Conservation (phyloP, 805 yeast species). For the Nematodospora valgi region DNA sequence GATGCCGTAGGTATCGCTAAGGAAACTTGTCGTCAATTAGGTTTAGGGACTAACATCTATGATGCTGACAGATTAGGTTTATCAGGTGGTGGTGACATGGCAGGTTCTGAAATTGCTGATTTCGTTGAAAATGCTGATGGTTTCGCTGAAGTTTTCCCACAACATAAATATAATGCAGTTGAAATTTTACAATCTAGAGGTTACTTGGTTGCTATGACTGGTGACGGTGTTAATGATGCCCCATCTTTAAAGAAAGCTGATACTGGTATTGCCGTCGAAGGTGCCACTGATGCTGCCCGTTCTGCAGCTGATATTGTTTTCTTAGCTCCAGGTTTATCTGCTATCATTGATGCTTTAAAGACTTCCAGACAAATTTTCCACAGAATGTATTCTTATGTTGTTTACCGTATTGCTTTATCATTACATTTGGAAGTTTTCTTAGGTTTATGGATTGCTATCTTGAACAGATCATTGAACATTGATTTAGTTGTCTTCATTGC, state of each 20-base stretch:
- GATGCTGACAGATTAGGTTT: slow-evolving; percentile 96
- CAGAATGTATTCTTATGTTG: slow-evolving; percentile 98
- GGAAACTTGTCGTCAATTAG: slow-evolving; percentile 97
- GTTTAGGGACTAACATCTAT: slow-evolving; percentile 93
- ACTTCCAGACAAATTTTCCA: slow-evolving; percentile 97
- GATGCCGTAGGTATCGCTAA: slow-evolving; percentile 99
- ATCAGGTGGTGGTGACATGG: slow-evolving; percentile 91
- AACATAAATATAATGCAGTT: slow-evolving; percentile 94
- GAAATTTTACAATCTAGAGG: slow-evolving; percentile 94
- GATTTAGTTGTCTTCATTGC: slow-evolving; percentile 95
- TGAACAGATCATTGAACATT: slow-evolving; percentile 82
- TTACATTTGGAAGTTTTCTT: slow-evolving; percentile 91
- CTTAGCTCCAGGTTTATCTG: slow-evolving; percentile 91
- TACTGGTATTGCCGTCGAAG: slow-evolving; percentile 95
- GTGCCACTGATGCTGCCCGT: slow-evolving; percentile 96
- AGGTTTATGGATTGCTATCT: slow-evolving; percentile 95
- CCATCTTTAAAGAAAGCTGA: slow-evolving; percentile 94
- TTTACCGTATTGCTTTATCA: slow-evolving; percentile 95
- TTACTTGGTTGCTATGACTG: slow-evolving; percentile 98
- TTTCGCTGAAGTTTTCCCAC: slow-evolving; percentile 98
- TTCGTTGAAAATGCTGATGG: slow-evolving; percentile 98
- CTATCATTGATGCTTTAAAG: slow-evolving; percentile 88
- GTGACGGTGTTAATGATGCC: slow-evolving; percentile 99
- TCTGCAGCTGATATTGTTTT: slow-evolving; percentile 96
- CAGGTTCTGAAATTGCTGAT: slow-evolving; percentile 97